Evolutionary conservation across 805 yeast genomes (phyloP).

Genomic region (Sungouiozyma ichnusensis): DNA sequence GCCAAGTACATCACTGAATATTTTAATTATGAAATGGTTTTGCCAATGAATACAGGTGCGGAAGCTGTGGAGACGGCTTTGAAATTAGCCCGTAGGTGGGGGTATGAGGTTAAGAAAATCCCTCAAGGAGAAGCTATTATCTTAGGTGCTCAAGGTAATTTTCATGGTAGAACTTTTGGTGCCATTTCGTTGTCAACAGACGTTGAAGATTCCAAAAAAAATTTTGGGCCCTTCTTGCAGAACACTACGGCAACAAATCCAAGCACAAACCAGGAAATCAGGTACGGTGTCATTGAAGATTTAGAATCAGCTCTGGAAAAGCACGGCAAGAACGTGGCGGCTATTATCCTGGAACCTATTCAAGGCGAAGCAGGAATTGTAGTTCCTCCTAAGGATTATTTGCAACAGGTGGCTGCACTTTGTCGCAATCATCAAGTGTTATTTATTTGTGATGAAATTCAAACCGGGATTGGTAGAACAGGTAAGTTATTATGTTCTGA

Average conservation of each 20-base stretch:
- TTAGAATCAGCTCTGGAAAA: constrained; percentile 69
- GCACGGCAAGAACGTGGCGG: constrained; percentile 86
- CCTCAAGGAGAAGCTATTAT: constrained; percentile 77
- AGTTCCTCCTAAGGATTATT: constrained; percentile 79
- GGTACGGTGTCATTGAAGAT: constrained; percentile 83
- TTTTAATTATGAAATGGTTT: constrained; percentile 82
- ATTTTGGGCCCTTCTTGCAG: constrained; percentile 81
- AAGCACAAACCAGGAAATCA: constrained; percentile 50
- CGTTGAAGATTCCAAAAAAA: constrained; percentile 68
- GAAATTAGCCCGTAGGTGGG: constrained; percentile 96
- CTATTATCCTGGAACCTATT: constrained; percentile 85
- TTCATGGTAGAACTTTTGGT: constrained; percentile 95
- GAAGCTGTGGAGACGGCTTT: constrained; percentile 96
- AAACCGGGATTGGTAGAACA: constrained; percentile 95
- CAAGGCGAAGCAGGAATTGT: constrained; percentile 99
- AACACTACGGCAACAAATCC: constrained; percentile 82
- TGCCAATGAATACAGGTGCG: constrained; percentile 98
- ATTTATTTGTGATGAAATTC: constrained; percentile 92
- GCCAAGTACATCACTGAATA: constrained; percentile 83
- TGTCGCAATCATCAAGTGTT: constrained; percentile 79
- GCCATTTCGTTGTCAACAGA: constrained; percentile 94
- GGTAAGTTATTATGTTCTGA: constrained; percentile 89
- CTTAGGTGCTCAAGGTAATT: constrained; percentile 78
- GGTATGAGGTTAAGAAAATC: constrained; percentile 78
- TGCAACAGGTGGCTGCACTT: constrained; percentile 57